These are phyloP conservation scores for Taiwanofungus camphoratus DNA, from an alignment of 1,284 basidiomycete species.

Conservation along the genomic window DNA sequence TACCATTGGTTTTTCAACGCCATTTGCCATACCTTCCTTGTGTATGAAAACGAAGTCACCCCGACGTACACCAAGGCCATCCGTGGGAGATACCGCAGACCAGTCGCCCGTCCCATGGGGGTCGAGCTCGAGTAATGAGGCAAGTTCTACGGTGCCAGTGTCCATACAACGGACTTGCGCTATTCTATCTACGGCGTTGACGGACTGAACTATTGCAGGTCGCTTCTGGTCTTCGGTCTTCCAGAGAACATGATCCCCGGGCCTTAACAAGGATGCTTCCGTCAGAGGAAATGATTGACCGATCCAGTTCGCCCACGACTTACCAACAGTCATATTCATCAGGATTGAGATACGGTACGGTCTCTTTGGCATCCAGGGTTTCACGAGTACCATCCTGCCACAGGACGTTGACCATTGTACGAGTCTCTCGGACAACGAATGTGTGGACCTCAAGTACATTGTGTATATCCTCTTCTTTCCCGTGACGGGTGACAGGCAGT, in stretches of 20 bases:
- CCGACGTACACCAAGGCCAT: constrained; percentile 73
- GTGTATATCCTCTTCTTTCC: constrained; percentile 38
- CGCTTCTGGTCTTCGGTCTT: constrained; percentile 65
- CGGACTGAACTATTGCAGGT: constrained; percentile 75
- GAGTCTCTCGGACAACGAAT: constrained; percentile 64
- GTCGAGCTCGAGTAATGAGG: constrained; percentile 85
- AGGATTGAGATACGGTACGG: constrained; percentile 80
- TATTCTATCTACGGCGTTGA: constrained; percentile 68
- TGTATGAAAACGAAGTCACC: constrained; percentile 85
- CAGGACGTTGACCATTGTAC: constrained; percentile 65
- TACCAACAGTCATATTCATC: constrained; percentile 86
- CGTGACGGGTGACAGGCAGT: constrained; percentile 52
- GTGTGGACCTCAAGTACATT: constrained; percentile 47
- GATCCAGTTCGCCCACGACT: constrained; percentile 19
- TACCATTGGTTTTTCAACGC: constrained; percentile 57
- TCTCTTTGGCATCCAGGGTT: constrained; percentile 51
- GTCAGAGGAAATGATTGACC: not conserved
- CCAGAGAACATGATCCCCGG: constrained; percentile 89
- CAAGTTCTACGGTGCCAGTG: constrained; percentile 54
- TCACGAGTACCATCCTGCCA: constrained; percentile 85
- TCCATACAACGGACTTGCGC: constrained; percentile 57
- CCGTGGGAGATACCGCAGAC: constrained; percentile 37
- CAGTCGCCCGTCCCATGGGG: constrained; percentile 64
- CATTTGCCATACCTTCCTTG: constrained; percentile 58
- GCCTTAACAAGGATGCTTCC: constrained; percentile 44